Conservation (phyloP, 2,329 filamentous ascomycete species). For the Aureobasidium sp. region DNA sequence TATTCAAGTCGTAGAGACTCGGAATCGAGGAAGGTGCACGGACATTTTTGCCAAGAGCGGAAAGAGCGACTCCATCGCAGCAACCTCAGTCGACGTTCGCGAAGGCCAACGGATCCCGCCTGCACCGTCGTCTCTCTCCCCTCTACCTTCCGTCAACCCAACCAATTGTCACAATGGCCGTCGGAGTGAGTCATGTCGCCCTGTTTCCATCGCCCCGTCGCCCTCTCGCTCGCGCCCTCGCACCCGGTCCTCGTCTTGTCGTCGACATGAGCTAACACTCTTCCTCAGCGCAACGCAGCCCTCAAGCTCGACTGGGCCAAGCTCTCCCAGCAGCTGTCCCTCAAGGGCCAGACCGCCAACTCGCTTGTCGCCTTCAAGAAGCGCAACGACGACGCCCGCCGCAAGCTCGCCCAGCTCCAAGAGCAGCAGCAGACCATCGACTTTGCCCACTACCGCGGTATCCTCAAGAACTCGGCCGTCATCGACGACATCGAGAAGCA, state of each 20-base stretch:
- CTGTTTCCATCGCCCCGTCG: background rate
- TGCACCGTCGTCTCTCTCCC: conserved; percentile 23
- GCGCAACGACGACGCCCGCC: conserved; percentile 97
- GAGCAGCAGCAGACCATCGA: conserved; percentile 83
- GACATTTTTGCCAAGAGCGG: conserved; percentile 1
- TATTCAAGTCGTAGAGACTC: background rate
- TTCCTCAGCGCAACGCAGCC: conserved; percentile 81
- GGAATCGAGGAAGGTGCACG: background rate
- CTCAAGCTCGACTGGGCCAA: conserved; percentile 99
- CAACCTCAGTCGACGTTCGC: conserved; percentile 12
- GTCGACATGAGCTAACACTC: conserved; percentile 1
- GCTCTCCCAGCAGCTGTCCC: conserved; percentile 86
- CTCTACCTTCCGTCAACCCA: conserved; percentile 42
- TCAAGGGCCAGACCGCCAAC: conserved; percentile 87
- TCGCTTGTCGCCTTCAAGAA: conserved; percentile 97
- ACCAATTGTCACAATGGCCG: conserved; percentile 55
- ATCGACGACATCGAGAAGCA: conserved; percentile 96
- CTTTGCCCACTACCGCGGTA: conserved; percentile 83
- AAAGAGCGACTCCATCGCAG: conserved; percentile 8
- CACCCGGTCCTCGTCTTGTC: background rate
- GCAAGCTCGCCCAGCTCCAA: conserved; percentile 77
- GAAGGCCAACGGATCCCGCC: conserved; percentile 11
- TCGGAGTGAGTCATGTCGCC: conserved; percentile 49
- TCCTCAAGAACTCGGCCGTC: conserved; percentile 93
- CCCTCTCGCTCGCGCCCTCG: background rate